Conservation (phyloP, 345 rosid species). For the Mallotus nudiflorus region DNA sequence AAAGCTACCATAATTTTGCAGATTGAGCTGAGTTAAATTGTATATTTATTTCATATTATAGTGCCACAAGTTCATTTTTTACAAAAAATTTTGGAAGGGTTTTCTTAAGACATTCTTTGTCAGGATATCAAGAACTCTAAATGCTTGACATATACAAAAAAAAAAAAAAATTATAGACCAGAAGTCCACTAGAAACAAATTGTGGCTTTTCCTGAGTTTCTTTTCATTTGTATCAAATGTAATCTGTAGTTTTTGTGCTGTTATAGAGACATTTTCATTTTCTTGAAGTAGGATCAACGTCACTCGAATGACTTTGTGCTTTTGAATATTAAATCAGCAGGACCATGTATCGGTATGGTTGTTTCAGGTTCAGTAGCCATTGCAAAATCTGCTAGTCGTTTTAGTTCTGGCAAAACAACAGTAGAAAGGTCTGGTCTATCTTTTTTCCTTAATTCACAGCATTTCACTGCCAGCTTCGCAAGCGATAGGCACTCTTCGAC, state of each 20-base stretch:
- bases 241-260: background rate
- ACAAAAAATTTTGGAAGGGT: no score
- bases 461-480: constrained; percentile 64
- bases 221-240: background rate
- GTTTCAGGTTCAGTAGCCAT: constrained; percentile 15
- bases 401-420: constrained; percentile 62
- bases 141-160: no score
- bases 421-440: constrained; percentile 78
- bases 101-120: background rate
- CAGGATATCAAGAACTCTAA: no score
- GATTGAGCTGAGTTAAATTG: no score
- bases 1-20: no score
- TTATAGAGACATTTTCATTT: background rate
- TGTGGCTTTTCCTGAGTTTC: background rate
- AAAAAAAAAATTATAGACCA: background rate
- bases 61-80: no score
- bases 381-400: constrained; percentile 48
- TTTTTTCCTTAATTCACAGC: constrained; percentile 77
- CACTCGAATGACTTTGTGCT: constrained; percentile 6
- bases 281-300: constrained; percentile 29
- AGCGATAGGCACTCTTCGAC: constrained; percentile 53
- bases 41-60: no score
- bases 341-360: background rate
- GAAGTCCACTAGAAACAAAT: background rate
- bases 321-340: constrained; percentile 7